Conservation (phyloP, 208 protist genomes). For the Angomonas ambiguus region DNA sequence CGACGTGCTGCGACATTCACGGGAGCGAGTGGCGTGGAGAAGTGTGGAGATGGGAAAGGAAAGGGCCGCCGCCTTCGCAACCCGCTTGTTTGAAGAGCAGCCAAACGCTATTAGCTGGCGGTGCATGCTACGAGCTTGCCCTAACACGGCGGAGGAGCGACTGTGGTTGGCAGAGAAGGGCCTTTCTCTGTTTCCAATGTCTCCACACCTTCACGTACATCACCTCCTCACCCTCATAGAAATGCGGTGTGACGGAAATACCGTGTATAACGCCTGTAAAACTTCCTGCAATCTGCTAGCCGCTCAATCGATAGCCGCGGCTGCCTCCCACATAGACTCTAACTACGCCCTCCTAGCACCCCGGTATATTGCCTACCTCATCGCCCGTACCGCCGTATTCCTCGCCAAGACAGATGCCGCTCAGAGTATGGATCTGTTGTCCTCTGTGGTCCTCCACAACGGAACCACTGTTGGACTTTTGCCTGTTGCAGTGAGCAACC, state of each 20-base stretch:
- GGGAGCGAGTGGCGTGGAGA: conserved; percentile 13
- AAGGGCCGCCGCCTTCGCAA: background rate
- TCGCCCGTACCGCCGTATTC: conserved; percentile 36
- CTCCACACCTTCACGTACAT: conserved; percentile 50
- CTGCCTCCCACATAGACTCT: conserved; percentile 21
- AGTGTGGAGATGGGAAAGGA: background rate
- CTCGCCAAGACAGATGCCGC: conserved; percentile 20
- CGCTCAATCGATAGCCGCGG: conserved; percentile 32
- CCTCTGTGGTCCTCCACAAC: conserved; percentile 19
- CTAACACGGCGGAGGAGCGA: conserved; percentile 25
- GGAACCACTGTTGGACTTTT: conserved; percentile 37
- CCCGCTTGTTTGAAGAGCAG: conserved; percentile 30
- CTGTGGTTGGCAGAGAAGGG: conserved; percentile 65
- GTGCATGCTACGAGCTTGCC: conserved; percentile 41
- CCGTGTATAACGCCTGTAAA: conserved; percentile 20
- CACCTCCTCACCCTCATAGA: conserved; percentile 30
- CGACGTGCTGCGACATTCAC: conserved; percentile 4
- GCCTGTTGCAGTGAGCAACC: conserved; percentile 60
- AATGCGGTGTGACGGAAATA: conserved; percentile 19
- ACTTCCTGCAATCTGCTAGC: conserved; percentile 39
- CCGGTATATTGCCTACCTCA: conserved; percentile 54
- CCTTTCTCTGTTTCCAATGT: conserved; percentile 48
- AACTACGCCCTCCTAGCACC: conserved; percentile 32
- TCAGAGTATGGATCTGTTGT: conserved; percentile 19
- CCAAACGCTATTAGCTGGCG: conserved; percentile 54